These are phyloP conservation scores for Phytophthora niederhauseri DNA, from an alignment of 352 stramenopile genomes.

Conservation along the genomic window DNA sequence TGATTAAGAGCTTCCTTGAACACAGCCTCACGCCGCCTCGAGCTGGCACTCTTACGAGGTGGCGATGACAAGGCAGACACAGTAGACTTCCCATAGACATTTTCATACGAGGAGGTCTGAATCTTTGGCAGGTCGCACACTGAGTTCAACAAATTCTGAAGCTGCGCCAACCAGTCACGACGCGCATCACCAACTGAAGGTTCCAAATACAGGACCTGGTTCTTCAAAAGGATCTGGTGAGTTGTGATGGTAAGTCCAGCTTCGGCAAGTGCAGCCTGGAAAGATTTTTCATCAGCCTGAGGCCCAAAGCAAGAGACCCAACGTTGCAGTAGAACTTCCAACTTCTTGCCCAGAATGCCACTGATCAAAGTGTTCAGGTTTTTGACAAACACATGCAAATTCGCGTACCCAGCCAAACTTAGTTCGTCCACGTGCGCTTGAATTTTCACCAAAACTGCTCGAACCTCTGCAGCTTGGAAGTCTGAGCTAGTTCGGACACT, in stretches of 20 bases:
- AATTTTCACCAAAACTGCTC: conserved; percentile 81
- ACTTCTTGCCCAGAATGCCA: conserved; percentile 81
- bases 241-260: conserved; percentile 54
- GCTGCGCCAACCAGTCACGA: conserved; percentile 86
- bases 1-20: conserved; percentile 77
- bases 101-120: conserved; percentile 87
- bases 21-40: conserved; percentile 61
- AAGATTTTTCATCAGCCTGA: conserved; percentile 64
- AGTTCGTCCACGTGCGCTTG: conserved; percentile 95
- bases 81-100: conserved; percentile 79
- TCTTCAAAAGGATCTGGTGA: conserved; percentile 96
- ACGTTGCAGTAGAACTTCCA: conserved; percentile 61
- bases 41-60: conserved; percentile 60
- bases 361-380: conserved; percentile 92
- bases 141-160: conserved; percentile 95
- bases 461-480: conserved; percentile 54
- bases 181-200: conserved; percentile 95
- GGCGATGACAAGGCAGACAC: conserved; percentile 66
- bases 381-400: conserved; percentile 93
- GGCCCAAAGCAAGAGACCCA: conserved; percentile 78
- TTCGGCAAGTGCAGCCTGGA: conserved; percentile 51
- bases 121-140: conserved; percentile 94
- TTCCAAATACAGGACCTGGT: conserved; percentile 96
- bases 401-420: conserved; percentile 94
- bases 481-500: conserved; percentile 64